phyloP scores from a whole-genome alignment of 2,329 filamentous ascomycete species.

The Cercospora zeina region DNA sequence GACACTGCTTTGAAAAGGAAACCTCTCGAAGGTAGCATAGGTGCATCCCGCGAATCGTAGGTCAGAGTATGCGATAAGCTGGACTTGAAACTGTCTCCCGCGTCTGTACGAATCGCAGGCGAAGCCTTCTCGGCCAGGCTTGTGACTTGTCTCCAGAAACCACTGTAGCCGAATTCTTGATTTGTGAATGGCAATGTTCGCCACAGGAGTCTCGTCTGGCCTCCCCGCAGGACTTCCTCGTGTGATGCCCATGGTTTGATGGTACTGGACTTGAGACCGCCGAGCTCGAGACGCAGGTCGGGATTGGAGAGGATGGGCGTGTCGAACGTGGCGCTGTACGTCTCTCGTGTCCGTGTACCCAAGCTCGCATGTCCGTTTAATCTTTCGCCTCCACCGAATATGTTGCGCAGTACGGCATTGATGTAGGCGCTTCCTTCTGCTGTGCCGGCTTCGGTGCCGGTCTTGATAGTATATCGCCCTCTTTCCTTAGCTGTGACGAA shows the following conservation, averaged over 20 bases:
- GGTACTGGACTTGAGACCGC: slow-evolving; percentile 76
- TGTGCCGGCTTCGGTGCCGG: slow-evolving; percentile 90
- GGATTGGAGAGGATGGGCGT: slow-evolving; percentile 83
- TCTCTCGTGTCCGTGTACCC: slow-evolving; percentile 85
- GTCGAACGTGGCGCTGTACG: slow-evolving; percentile 83
- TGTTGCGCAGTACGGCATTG: slow-evolving; percentile 82
- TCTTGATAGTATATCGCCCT: slow-evolving; percentile 82
- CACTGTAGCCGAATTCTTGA: slow-evolving; percentile 78
- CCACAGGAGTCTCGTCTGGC: slow-evolving; percentile 75
- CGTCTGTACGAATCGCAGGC: slow-evolving; percentile 76
- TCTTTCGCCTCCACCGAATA: slow-evolving; percentile 91
- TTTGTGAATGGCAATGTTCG: slow-evolving; percentile 58
- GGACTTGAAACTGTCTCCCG: slow-evolving; percentile 88
- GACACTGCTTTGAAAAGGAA: slow-evolving; percentile 53
- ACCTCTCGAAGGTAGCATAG: slow-evolving; percentile 78
- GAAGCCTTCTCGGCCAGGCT: slow-evolving; percentile 73
- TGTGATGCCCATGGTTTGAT: slow-evolving; percentile 93
- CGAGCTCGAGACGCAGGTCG: slow-evolving; percentile 73
- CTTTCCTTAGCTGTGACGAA: slow-evolving; percentile 77
- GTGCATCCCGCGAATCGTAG: slow-evolving; percentile 77
- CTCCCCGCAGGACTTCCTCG: slow-evolving; percentile 82
- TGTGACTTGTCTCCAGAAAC: slow-evolving; percentile 86
- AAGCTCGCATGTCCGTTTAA: slow-evolving; percentile 82
- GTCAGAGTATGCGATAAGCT: slow-evolving; percentile 79
- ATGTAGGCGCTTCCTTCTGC: slow-evolving; percentile 91